Evolutionary conservation across 2,329 filamentous ascomycete species (phyloP).

Genomic region (Fusarium xylarioides): DNA sequence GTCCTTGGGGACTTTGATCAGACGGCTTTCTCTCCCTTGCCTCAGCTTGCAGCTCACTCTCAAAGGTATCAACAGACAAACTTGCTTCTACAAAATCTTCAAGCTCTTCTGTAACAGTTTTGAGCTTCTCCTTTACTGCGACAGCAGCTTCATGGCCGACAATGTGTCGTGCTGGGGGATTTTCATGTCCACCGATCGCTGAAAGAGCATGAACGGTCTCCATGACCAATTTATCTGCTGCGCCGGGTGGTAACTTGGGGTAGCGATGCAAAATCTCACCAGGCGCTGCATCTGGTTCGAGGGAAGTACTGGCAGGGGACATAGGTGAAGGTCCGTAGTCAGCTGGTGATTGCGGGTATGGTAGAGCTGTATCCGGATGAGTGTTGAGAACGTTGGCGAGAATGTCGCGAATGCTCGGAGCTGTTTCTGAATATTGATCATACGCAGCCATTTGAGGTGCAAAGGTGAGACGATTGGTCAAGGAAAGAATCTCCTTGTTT

Average conservation of each 20-base stretch:
- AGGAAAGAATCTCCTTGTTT: constrained; percentile 87
- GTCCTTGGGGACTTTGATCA: constrained; percentile 40
- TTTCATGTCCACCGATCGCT: constrained; percentile 94
- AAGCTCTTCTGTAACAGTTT: constrained; percentile 93
- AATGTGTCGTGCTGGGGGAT: constrained; percentile 92
- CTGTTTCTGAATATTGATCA: constrained; percentile 57
- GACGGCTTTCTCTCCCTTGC: constrained; percentile 53
- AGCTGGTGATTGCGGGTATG: constrained; percentile 37
- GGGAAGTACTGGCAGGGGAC: constrained; percentile 45
- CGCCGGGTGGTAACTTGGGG: constrained; percentile 72
- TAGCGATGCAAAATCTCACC: constrained; percentile 72
- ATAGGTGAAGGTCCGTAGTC: constrained; percentile 44
- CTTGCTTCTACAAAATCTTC: constrained; percentile 96
- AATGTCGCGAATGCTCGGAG: constrained; percentile 85
- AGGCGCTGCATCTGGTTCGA: constrained; percentile 47
- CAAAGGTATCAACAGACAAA: constrained; percentile 80
- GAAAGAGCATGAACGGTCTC: constrained; percentile 93
- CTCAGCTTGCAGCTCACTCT: constrained; percentile 63
- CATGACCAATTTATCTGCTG: constrained; percentile 78
- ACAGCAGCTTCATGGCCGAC: constrained; percentile 88
- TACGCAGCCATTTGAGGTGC: constrained; percentile 76
- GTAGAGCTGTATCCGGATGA: constrained; percentile 70
- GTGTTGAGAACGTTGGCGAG: constrained; percentile 81
- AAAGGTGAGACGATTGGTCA: constrained; percentile 88
- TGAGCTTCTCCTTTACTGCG: constrained; percentile 94